A percentile compares a stretch with the other conserved stretches of the same genome.
phyloP scores from a whole-genome alignment of 345 rosid species.

The Xanthoceras sorbifolium region DNA sequence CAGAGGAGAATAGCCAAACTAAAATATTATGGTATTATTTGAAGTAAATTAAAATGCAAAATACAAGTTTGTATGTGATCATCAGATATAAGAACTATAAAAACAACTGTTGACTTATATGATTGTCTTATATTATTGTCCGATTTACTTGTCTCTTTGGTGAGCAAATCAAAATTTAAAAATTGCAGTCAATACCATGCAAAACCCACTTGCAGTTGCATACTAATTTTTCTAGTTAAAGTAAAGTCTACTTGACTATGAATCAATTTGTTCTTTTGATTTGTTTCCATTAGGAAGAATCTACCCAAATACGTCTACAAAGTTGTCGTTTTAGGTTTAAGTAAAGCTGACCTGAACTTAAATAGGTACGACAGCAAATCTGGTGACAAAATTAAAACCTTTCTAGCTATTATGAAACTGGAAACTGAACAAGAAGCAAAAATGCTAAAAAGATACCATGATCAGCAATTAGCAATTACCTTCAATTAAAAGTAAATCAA shows the following conservation, averaged over 20 bases:
- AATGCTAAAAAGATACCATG: neutral
- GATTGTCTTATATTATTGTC: neutral
- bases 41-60: neutral
- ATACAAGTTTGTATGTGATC: neutral
- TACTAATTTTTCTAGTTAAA: neutral
- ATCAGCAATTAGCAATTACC: neutral
- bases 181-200: neutral
- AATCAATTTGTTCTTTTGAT: neutral
- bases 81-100: neutral
- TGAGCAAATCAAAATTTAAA: neutral
- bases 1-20: neutral
- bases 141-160: neutral
- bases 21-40: neutral
- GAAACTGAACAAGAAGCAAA: neutral
- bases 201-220: neutral
- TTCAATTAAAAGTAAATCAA: neutral
- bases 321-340: neutral
- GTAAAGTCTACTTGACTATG: neutral
- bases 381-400: neutral
- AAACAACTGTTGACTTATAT: neutral
- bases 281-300: neutral
- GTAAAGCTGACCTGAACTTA: neutral
- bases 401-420: neutral
- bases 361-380: neutral
- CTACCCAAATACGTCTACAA: neutral